A percentile compares a stretch with the other conserved stretches of the same genome.
Evolutionary conservation across 495 filamentous ascomycete species (phyloP).

Genomic region (Penicillium daleae): DNA sequence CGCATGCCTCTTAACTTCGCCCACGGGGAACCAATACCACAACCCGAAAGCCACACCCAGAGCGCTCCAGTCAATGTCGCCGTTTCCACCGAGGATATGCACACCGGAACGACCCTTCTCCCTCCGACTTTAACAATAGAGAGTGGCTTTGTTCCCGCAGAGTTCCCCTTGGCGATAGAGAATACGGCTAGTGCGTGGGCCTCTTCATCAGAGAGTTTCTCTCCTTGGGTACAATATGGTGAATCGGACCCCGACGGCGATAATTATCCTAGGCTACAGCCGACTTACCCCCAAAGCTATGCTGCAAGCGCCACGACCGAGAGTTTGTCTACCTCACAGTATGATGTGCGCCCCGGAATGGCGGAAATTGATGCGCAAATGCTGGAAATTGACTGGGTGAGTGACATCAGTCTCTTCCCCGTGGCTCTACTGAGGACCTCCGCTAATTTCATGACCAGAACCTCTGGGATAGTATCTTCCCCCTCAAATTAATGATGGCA

Average conservation of each 20-base stretch:
- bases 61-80: not conserved
- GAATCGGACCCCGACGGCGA: not conserved
- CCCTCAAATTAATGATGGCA: not conserved
- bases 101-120: not conserved
- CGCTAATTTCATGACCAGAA: not conserved
- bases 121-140: not conserved
- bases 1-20: not conserved
- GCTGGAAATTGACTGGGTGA: conserved; percentile 1
- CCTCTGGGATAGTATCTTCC: not conserved
- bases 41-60: not conserved
- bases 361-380: not conserved
- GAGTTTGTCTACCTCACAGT: not conserved
- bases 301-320: not conserved
- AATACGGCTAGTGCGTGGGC: not conserved
- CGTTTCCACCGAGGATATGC: not conserved
- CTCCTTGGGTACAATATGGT: not conserved
- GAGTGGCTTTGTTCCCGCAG: not conserved
- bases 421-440: not conserved
- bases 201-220: not conserved
- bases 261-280: not conserved
- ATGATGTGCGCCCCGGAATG: not conserved
- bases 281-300: not conserved
- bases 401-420: not conserved
- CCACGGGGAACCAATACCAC: not conserved
- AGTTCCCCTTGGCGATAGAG: not conserved